These are phyloP conservation scores for Erodium moschatum DNA, from an alignment of 441 rosid species.

Conservation along the genomic window DNA sequence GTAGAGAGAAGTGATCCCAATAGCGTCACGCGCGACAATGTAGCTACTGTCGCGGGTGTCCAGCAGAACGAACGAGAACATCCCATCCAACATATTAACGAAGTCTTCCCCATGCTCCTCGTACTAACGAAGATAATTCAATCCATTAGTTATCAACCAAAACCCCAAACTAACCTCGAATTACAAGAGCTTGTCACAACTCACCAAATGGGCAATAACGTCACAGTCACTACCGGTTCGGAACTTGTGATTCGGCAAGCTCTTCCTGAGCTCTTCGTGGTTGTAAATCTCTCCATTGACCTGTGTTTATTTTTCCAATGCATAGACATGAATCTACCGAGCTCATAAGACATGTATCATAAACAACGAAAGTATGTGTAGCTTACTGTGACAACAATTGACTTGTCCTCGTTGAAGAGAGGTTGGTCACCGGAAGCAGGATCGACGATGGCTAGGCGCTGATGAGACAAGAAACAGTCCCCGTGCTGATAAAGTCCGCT, in stretches of 20 bases:
- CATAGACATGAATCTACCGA: no score
- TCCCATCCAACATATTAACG: conserved; percentile 87
- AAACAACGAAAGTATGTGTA: not conserved
- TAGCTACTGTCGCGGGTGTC: conserved; percentile 81
- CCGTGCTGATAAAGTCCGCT: conserved; percentile 72
- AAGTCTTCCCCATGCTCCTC: conserved; percentile 92
- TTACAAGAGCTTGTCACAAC: conserved; percentile 17
- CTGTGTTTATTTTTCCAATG: conserved; percentile 26
- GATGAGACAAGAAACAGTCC: conserved; percentile 85
- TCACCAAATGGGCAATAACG: conserved; percentile 94
- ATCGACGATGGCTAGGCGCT: conserved; percentile 86
- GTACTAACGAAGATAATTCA: conserved; percentile 40
- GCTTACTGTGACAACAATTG: conserved; percentile 76
- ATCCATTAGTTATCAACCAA: not conserved
- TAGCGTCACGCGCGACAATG: conserved; percentile 90
- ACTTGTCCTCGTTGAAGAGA: conserved; percentile 80
- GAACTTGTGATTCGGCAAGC: conserved; percentile 56
- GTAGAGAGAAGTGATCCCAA: conserved; percentile 86
- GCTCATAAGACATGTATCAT: not conserved
- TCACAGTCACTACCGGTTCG: conserved; percentile 96
- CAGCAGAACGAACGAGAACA: conserved; percentile 95
- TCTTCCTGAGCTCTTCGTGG: conserved; percentile 57
- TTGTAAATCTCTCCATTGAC: conserved; percentile 97
- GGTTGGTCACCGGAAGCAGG: conserved; percentile 98
- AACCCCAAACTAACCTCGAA: not conserved